Base-by-base conservation (phyloP, 768 basidiomycete genomes). In the Hericium erinaceus region DNA sequence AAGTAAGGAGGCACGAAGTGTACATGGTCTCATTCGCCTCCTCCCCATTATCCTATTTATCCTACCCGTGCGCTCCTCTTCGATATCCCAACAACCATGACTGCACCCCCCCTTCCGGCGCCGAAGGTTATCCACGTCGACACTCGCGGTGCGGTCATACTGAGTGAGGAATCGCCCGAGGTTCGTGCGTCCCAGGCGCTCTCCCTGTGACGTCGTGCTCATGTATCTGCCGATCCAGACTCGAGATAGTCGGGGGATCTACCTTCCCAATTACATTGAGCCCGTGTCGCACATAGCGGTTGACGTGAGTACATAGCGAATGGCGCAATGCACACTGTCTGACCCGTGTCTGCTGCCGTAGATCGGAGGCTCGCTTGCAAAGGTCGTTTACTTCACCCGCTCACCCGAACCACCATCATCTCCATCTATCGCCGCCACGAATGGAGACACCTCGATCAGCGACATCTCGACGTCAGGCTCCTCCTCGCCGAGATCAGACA, bases 321-420 rank as follows among this genome's bases (percentile, higher is more conserved):
- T 38, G 40, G 44, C 20, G 20, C 39, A 52, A 44, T 49, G 38
- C 54, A 37, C 49, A 48, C 59, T 54, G 54, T 49, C 66, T 55
- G 59, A 65, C 59, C 46, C 44, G 38, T 37, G 16, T 33, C n/a
- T 39, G 16, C 37, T 54, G 26, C 18, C 24, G 12, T 72, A 98
- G 95, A 88, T 98, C 68, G 97, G 97, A 26, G 97, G 97, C 46
- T 97, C 95, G 12, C 75, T 99, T 13, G 95, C 95, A 60, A 99
- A 99, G 72, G 91, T 99, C 54, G 92, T 97, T 64, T 99, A 98
- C 74, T 98, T 98, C 72, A 98, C 95, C 48, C 88, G 97, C 52
- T 93, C 94, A 8, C 85, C 89, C 3, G 86, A 89, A 56, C 87
- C 88, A 3, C 87, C 87, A n/a, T 77, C 83, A 33, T 88, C 91